These are phyloP conservation scores for Knufia fluminis DNA, from an alignment of 2,329 filamentous ascomycete genomes.

Conservation along the genomic window DNA sequence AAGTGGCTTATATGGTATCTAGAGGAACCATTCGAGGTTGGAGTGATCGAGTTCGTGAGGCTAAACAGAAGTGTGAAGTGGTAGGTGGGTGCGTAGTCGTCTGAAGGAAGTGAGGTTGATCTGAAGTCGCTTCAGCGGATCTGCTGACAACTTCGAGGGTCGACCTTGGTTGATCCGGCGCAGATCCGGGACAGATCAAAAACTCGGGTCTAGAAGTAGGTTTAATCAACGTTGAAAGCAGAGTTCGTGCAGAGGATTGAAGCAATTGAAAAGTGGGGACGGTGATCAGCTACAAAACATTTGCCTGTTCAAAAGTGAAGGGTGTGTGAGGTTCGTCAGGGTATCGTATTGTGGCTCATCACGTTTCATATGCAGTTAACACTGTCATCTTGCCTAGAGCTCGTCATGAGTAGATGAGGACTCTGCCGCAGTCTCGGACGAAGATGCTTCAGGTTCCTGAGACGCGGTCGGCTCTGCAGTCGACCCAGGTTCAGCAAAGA, in stretches of 20 bases:
- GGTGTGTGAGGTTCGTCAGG: neutral
- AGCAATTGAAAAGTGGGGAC: too few species aligned
- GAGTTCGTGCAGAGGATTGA: too few species aligned
- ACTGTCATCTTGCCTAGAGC: conserved; percentile 12
- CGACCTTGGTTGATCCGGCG: neutral
- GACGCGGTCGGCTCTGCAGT: neutral
- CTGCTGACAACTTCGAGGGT: neutral
- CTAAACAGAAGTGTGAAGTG: neutral
- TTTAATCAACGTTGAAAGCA: too few species aligned
- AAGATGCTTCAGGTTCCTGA: neutral
- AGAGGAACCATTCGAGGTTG: neutral
- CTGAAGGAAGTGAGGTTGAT: neutral
- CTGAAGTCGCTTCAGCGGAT: neutral
- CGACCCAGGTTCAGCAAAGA: conserved; percentile 37
- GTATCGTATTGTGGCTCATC: neutral
- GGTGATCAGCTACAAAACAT: too few species aligned
- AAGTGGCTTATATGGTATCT: neutral
- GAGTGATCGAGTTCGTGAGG: neutral
- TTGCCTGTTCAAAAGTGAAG: neutral
- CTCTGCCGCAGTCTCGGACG: conserved; percentile 8
- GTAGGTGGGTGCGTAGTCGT: neutral
- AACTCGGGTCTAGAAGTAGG: too few species aligned
- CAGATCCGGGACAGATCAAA: too few species aligned
- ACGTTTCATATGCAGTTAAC: neutral
- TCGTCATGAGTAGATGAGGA: conserved; percentile 12